Evolutionary conservation across 1,139 yeast species (phyloP).

Genomic region (Entelexis sorbosivorans): DNA sequence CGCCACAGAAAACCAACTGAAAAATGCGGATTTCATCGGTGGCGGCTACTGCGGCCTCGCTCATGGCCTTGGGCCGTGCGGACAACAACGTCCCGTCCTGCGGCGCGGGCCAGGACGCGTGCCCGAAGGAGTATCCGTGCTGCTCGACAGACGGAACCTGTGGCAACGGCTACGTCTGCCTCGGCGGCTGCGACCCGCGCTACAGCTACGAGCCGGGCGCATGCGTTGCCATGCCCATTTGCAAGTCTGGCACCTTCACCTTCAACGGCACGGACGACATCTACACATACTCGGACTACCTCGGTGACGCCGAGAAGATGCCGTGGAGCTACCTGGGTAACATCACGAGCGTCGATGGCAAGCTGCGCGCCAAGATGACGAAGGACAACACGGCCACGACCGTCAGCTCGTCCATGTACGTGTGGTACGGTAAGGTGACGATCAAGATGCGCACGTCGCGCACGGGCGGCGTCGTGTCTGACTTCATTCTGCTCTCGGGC

Average conservation of each 20-base stretch:
- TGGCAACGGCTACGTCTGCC: constrained; percentile 68
- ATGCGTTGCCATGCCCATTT: constrained; percentile 56
- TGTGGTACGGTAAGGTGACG: constrained; percentile 79
- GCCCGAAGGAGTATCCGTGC: constrained; percentile 66
- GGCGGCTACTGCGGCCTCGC: constrained; percentile 7
- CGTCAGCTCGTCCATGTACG: constrained; percentile 61
- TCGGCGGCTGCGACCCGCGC: constrained; percentile 71
- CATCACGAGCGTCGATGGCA: constrained; percentile 43
- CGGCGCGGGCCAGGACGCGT: constrained; percentile 29
- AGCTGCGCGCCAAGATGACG: constrained; percentile 64
- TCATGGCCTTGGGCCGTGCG: constrained; percentile 11
- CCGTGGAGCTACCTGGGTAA: constrained; percentile 74
- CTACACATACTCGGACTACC: constrained; percentile 38
- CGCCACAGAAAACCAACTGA: neutral
- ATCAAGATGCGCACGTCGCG: constrained; percentile 64
- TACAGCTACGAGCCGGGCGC: constrained; percentile 48
- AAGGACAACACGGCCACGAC: constrained; percentile 69
- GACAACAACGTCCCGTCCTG: constrained; percentile 32
- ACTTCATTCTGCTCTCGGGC: constrained; percentile 74
- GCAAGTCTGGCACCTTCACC: constrained; percentile 24
- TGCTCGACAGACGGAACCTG: constrained; percentile 71
- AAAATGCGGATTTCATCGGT: constrained; percentile 8
- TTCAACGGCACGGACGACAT: constrained; percentile 27
- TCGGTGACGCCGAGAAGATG: constrained; percentile 57
- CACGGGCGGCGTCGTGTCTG: constrained; percentile 70